Conservation (phyloP, 768 basidiomycete genomes). For the Tubosaeta brunneosetosa region DNA sequence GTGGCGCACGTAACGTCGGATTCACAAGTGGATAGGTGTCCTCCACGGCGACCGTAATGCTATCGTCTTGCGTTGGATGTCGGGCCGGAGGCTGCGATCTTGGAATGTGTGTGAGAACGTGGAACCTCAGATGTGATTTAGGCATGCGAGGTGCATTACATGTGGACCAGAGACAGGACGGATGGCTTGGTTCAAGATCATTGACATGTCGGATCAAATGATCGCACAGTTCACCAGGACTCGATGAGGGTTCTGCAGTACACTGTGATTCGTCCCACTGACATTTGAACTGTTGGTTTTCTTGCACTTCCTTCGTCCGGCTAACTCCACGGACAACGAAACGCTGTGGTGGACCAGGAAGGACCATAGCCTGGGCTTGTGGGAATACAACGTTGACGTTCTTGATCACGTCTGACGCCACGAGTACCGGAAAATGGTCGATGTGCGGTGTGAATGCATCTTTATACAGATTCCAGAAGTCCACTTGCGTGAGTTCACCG, state of each 20-base stretch:
- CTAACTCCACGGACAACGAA: constrained; percentile 90
- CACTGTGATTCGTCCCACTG: constrained; percentile 69
- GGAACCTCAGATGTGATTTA: constrained; percentile 53
- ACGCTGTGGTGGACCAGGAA: constrained; percentile 62
- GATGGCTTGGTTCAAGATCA: constrained; percentile 39
- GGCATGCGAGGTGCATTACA: constrained; percentile 49
- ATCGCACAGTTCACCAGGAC: constrained; percentile 64
- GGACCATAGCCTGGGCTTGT: constrained; percentile 82
- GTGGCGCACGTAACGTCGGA: constrained; percentile 65
- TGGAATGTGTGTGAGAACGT: constrained; percentile 75
- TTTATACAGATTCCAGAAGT: constrained; percentile 93
- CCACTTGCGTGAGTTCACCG: constrained; percentile 86
- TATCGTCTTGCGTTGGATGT: constrained; percentile 69
- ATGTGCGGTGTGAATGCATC: constrained; percentile 66
- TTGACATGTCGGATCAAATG: constrained; percentile 61
- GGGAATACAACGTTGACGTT: constrained; percentile 84
- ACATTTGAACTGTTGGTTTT: constrained; percentile 66
- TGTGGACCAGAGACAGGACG: constrained; percentile 67
- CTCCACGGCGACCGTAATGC: constrained; percentile 59
- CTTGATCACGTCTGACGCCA: constrained; percentile 93
- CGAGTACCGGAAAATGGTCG: constrained; percentile 57
- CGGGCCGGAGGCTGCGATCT: constrained; percentile 49
- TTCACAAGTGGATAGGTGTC: constrained; percentile 53
- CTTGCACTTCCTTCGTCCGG: constrained; percentile 53
- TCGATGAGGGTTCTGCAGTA: constrained; percentile 39